phyloP scores from a whole-genome alignment of 2,329 filamentous ascomycete species.

The Fusarium proliferatum region DNA sequence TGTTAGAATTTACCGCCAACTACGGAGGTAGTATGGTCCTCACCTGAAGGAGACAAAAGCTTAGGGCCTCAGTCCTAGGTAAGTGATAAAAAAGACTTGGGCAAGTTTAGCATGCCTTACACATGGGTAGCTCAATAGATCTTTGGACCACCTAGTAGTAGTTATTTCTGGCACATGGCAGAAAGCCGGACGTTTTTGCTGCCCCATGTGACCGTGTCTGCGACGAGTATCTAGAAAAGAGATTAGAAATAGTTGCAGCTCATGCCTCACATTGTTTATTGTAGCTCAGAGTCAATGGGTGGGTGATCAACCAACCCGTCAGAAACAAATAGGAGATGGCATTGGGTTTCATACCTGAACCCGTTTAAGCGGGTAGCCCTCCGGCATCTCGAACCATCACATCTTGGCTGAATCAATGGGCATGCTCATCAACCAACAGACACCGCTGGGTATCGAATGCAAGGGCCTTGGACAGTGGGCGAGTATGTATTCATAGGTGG shows the following conservation, averaged over 20 bases:
- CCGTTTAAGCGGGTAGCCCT: not conserved
- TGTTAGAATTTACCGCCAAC: not conserved
- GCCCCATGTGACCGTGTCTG: not conserved
- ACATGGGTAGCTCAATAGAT: not conserved
- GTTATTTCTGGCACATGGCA: not conserved
- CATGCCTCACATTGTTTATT: not conserved
- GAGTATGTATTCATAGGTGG: not conserved
- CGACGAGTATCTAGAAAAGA: not conserved
- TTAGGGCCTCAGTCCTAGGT: not conserved
- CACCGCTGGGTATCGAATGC: not conserved
- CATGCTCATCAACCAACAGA: not conserved
- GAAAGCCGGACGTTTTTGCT: not conserved
- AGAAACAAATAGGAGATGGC: not conserved
- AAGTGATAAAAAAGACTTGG: not conserved
- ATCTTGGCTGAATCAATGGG: not conserved
- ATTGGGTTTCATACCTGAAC: not conserved
- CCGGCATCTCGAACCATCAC: not conserved
- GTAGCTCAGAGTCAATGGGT: not conserved
- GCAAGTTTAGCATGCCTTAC: not conserved
- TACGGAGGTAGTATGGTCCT: not conserved
- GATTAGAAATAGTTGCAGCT: not conserved
- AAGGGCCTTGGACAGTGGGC: not conserved
- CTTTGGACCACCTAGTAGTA: not conserved
- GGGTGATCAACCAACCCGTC: not conserved
- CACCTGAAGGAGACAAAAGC: not conserved